phyloP scores from a whole-genome alignment of 306 rosid genomes.

The Carpinus viminea region DNA sequence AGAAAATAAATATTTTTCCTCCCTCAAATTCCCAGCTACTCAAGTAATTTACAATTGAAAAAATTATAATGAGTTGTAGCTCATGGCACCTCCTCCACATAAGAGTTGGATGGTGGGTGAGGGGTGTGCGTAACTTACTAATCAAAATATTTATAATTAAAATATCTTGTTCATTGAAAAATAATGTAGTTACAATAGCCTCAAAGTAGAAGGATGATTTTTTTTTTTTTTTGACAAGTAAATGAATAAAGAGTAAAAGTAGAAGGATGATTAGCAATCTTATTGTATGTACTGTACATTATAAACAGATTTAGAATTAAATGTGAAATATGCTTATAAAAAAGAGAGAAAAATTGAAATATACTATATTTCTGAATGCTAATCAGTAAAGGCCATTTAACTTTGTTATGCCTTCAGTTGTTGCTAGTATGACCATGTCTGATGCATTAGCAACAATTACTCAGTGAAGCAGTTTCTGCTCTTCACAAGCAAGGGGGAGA shows the following conservation, averaged over 20 bases:
- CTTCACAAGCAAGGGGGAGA: neutral
- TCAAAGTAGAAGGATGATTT: slow-evolving; percentile 1
- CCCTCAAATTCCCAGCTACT: neutral
- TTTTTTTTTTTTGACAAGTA: too few relatives aligned
- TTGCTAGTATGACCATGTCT: neutral
- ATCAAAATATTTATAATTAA: neutral
- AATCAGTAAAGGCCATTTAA: neutral
- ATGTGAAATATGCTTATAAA: too few relatives aligned
- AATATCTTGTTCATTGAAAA: neutral
- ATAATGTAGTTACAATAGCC: neutral
- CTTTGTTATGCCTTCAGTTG: neutral
- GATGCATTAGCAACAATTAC: neutral
- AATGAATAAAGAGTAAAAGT: neutral
- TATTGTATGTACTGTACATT: neutral
- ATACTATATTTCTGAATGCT: neutral
- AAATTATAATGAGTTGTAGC: neutral
- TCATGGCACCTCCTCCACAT: neutral
- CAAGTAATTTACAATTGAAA: neutral
- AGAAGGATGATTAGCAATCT: slow-evolving; percentile 11
- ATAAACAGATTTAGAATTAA: neutral
- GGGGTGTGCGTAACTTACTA: neutral
- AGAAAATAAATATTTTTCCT: neutral
- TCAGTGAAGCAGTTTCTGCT: neutral
- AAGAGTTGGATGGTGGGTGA: neutral
- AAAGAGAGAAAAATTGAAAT: too few relatives aligned